Percentiles rank a stretch among this genome's conserved stretches.
Conservation (phyloP, 2,329 filamentous ascomycete species). For the Hypoxylon sp. region DNA sequence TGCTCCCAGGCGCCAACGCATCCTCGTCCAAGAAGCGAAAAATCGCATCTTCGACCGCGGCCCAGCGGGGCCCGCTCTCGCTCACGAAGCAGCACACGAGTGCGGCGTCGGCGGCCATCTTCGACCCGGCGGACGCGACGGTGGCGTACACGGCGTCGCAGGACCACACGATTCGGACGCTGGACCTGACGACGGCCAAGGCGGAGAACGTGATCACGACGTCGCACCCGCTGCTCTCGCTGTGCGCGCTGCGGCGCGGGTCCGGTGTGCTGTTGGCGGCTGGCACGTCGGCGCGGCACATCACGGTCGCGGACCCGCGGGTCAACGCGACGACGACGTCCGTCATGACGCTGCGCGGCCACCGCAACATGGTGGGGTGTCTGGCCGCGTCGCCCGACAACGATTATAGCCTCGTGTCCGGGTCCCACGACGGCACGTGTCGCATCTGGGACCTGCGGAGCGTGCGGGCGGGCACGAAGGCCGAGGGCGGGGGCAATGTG, state of each 20-base stretch:
- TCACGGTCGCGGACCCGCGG: constrained; percentile 93
- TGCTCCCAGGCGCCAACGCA: constrained; percentile 76
- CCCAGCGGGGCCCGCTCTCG: constrained; percentile 83
- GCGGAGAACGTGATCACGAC: constrained; percentile 88
- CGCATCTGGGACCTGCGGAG: constrained; percentile 93
- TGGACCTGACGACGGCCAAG: constrained; percentile 86
- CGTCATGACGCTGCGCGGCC: constrained; percentile 91
- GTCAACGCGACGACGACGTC: constrained; percentile 81
- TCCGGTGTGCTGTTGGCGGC: constrained; percentile 72
- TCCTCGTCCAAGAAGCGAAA: constrained; percentile 83
- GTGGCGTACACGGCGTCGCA: constrained; percentile 93
- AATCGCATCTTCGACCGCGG: constrained; percentile 64
- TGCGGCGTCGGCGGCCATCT: constrained; percentile 83
- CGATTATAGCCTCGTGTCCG: constrained; percentile 87
- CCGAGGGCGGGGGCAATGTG: constrained; percentile 74
- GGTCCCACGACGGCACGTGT: constrained; percentile 92
- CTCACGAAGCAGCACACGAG: constrained; percentile 80
- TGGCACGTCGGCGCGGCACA: constrained; percentile 87
- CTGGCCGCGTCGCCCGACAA: constrained; percentile 71
- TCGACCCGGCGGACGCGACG: constrained; percentile 86
- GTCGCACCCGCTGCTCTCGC: constrained; percentile 84
- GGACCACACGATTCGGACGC: constrained; percentile 91
- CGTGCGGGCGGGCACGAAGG: constrained; percentile 70
- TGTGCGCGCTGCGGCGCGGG: constrained; percentile 79
- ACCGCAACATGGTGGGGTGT: constrained; percentile 79